These are phyloP conservation scores for Filobasidium wieringae DNA, from an alignment of 768 basidiomycete genomes.

Conservation along the genomic window DNA sequence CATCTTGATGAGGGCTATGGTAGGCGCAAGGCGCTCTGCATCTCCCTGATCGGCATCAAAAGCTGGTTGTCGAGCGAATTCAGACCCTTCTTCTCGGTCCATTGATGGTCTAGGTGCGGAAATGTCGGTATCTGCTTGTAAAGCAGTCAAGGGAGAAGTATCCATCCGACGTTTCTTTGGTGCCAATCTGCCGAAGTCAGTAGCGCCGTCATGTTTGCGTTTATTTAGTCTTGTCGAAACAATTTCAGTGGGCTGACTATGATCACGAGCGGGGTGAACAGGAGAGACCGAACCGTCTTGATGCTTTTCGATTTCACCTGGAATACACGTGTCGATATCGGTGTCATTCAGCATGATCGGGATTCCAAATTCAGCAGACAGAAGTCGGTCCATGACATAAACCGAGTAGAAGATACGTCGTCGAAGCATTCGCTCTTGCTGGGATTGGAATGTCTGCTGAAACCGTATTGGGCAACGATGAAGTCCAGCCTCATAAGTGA, in stretches of 20 bases:
- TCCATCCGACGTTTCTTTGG: no score
- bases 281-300: neutral
- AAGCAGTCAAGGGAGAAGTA: no score
- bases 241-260: neutral
- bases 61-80: no score
- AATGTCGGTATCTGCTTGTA: no score
- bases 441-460: constrained; percentile 4
- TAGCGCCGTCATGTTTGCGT: no score
- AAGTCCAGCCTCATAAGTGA: constrained; percentile 20
- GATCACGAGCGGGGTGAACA: neutral
- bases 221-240: no score
- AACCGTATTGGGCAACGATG: constrained; percentile 21
- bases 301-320: constrained; percentile 15
- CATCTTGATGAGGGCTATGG: constrained; percentile 5
- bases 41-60: no score
- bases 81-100: no score
- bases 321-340: constrained; percentile 20
- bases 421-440: constrained; percentile 10
- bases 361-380: constrained; percentile 21
- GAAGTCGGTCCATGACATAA: constrained; percentile 18
- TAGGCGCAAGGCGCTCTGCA: constrained; percentile 1
- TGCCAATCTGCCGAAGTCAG: no score
- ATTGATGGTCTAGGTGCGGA: no score
- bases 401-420: constrained; percentile 20
- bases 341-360: constrained; percentile 20